Base-by-base conservation (phyloP, 805 yeast genomes). In the Candida railenensis region DNA sequence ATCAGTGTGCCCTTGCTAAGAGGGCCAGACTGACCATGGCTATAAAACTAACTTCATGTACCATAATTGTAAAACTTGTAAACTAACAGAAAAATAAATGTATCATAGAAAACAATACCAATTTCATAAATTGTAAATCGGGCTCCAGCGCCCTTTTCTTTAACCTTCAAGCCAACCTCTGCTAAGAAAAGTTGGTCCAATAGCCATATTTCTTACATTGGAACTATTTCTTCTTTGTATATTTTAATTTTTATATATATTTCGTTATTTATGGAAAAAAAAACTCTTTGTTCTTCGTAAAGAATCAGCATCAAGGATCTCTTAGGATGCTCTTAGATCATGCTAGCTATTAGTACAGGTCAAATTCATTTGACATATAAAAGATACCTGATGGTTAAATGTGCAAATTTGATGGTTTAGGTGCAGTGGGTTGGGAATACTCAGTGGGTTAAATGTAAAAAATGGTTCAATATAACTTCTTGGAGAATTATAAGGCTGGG, bases 401-500 rank as follows among this genome's bases (percentile, higher is more conserved):
- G 16, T 14, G 30, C 30, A 25, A 25, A 25, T 15, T 16, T 34
- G 38, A 15, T 15, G 38, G 38, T 9, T n/a, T 9, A 7, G 12
- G 38, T 7, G 12, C 7, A 21, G 12, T 5, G 38, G 20, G 38
- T 9, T 16, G 4, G 8, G n/a, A 33, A 14, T 5, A 33, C 5
- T 11, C 16, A 33, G 15, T 14, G 5, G 30, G 11, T 25, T 30
- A 14, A 12, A 14, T 30, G 14, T 14, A 12, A 30, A 30, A 30
- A 30, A 30, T 30, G 34, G 34, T 11, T 30, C 34, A 30, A 14
- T n/a, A n/a, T n/a, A n/a, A n/a, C n/a, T n/a, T n/a, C n/a, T n/a
- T n/a, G n/a, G n/a, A n/a, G n/a, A n/a, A n/a, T 34, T 42, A 42
- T 57, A 77, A 68, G 37, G 74, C 57, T 53, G 77, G 76, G 54